Evolutionary conservation across 139 green algal species (phyloP), one percentile per base, ranked within the genome.

Genomic region (Micractinium conductrix): DNA sequence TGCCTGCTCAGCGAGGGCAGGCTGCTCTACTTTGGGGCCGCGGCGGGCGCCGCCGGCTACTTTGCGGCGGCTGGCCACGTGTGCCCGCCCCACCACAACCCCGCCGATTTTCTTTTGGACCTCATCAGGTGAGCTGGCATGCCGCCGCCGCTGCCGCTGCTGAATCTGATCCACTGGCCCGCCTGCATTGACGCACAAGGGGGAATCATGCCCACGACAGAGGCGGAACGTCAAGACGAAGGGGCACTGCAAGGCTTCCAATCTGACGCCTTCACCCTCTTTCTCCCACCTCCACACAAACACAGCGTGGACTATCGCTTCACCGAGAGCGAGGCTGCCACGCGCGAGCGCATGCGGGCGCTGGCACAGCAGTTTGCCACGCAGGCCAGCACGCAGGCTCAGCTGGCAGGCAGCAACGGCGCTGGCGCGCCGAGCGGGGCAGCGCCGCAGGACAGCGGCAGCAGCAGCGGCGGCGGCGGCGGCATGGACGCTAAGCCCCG

Each of bases 1-100:
- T 80, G 94, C 84, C 89, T 96, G 80, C 86, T 96, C 42, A 85
- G 91, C 10, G 44, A 65, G 4, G 93, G 93, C 14, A 74, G 78
- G 5, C 71, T 68, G 9, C 35, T 89, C 37, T 93, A 89, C 87
- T 87, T 74, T 44, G 90, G 88, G 24, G 76, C 88, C 1, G 88
- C 88, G 12, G 50, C 73, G 14, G 74, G 74, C 69, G 87, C 80
- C 5, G 67, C 65, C 28, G 26, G 9, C 16, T 87, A 89, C 79
- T 91, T 92, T 69, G 63, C 45, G 1, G 53, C 69, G 4, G 62
- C 84, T 4, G 83, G 70, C 16, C 30, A 58, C 43, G 26, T 53
- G 4, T 85, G 87, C 74, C 91, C 91, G 19, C 33, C 86, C 53
- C 33, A 85, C 45, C 87, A 87, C 78, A 93, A 93, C 65, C 82